Conservation (phyloP, 2,329 filamentous ascomycete genomes). For the Colletotrichum cordylinicola region DNA sequence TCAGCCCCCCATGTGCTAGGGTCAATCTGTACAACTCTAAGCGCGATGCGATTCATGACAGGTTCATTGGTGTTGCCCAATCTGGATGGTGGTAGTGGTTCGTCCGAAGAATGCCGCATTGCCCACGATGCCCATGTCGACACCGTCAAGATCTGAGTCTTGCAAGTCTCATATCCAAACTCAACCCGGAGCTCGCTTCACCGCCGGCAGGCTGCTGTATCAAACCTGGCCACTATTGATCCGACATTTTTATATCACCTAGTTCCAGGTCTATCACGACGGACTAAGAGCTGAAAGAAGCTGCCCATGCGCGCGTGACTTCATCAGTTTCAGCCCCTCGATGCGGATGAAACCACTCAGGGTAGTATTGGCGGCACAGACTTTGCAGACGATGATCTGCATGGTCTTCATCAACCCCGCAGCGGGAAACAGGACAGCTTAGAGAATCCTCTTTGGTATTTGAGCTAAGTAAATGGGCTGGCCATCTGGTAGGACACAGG, state of each 20-base stretch:
- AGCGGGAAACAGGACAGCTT: not conserved
- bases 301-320: not conserved
- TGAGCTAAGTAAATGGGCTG: slow-evolving; percentile 21
- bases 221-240: not conserved
- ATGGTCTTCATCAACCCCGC: not conserved
- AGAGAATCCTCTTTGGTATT: slow-evolving; percentile 2
- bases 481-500: not conserved
- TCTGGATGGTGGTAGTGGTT: not conserved
- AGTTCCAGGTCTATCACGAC: not conserved
- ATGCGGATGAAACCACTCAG: slow-evolving; percentile 1
- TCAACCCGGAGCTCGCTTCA: not conserved
- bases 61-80: not conserved
- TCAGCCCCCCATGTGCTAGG: not conserved
- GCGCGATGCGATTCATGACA: not conserved
- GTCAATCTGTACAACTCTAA: not conserved
- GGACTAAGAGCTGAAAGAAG: not conserved
- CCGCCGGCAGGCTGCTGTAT: not conserved
- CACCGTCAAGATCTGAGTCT: not conserved
- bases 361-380: not conserved
- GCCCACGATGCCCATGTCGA: not conserved
- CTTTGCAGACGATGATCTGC: not conserved
- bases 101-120: not conserved
- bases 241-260: not conserved
- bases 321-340: slow-evolving; percentile 8
- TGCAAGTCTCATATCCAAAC: not conserved